Percentiles rank a stretch among this genome's conserved stretches.
These are phyloP conservation scores for Picea glauca DNA, from an alignment of 75 land plant species.

Conservation along the genomic window DNA sequence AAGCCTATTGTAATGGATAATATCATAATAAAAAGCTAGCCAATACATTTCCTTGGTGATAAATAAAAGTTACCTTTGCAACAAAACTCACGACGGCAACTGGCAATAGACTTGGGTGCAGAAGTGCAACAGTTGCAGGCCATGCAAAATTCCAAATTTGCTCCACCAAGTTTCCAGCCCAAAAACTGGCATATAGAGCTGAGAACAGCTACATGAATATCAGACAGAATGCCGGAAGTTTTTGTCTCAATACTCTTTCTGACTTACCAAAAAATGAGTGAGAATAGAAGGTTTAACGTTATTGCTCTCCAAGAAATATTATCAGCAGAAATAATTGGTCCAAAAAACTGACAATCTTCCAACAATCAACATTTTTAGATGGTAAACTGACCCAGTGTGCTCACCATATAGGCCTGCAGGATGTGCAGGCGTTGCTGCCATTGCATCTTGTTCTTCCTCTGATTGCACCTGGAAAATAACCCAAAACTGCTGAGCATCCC, in stretches of 20 bases:
- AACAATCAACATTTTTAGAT: background rate
- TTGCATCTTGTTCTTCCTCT: conserved; percentile 63
- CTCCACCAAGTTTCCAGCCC: conserved; percentile 80
- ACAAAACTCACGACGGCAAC: conserved; percentile 87
- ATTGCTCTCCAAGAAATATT: background rate
- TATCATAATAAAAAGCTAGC: background rate
- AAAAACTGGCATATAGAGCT: conserved; percentile 79
- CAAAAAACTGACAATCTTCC: background rate
- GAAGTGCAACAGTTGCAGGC: conserved; percentile 89
- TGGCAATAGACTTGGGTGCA: conserved; percentile 85
- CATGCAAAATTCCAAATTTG: conserved; percentile 93
- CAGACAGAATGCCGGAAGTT: background rate
- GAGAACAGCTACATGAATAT: conserved; percentile 25
- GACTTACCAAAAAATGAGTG: background rate
- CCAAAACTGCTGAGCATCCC: background rate
- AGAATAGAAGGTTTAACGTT: background rate
- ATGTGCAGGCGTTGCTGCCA: conserved; percentile 90
- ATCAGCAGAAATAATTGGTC: background rate
- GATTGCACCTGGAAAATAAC: conserved; percentile 58
- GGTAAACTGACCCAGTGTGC: conserved; percentile 4
- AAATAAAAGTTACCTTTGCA: conserved; percentile 56
- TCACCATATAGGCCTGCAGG: conserved; percentile 71
- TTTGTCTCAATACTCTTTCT: background rate
- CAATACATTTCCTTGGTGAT: background rate
- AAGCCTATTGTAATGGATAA: background rate